Evolutionary conservation across 306 rosid genomes (phyloP), one percentile per base, ranked within the genome.

Genomic region (Abrus pulchellus): DNA sequence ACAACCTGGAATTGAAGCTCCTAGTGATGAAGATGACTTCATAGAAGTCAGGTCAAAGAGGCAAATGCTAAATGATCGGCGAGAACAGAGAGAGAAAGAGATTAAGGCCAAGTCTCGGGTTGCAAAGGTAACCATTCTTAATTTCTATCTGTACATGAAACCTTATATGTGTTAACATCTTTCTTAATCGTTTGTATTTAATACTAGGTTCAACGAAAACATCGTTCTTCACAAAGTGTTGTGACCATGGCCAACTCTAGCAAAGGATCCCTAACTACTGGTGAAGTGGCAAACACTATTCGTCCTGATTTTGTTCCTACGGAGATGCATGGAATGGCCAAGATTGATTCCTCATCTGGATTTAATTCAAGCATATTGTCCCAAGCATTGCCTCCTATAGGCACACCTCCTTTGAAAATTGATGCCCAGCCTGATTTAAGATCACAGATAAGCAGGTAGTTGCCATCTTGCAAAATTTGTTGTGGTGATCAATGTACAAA

Each of bases 1-100:
- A 94, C 99, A 95, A 83, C 94, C 97, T 80, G 99, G 99, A 84
- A 95, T 95, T 63, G 99, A 95, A 87, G 98, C 91, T 76, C 97
- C 99, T 30, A 95, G 97, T 74, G 98, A 95, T 85, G 98, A 93
- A 81, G 98, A 91, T 75, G 97, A 95, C 90, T 95, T 95, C 64
- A 95, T 95, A 77, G 97, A 95, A 85, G 99, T 95, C 75, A 87
- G 99, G 85, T 95, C 99, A 50, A 95, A 95, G 87, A 90, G 95
- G 87, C 97, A 95, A 87, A 95, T 93, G 99, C 85, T 95, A 78
- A 93, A 91, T 82, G 99, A 92, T 88, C 87, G 99, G 49, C 90
- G 99, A 27, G 97, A 95, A 54, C 97, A 90, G 50, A 93, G 96
- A 83, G 99, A 93, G 83, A 93, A 89, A 75, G 99, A 95, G 78